These are phyloP conservation scores for Corymbia citriodora DNA, from an alignment of 441 rosid genomes.

Conservation along the genomic window DNA sequence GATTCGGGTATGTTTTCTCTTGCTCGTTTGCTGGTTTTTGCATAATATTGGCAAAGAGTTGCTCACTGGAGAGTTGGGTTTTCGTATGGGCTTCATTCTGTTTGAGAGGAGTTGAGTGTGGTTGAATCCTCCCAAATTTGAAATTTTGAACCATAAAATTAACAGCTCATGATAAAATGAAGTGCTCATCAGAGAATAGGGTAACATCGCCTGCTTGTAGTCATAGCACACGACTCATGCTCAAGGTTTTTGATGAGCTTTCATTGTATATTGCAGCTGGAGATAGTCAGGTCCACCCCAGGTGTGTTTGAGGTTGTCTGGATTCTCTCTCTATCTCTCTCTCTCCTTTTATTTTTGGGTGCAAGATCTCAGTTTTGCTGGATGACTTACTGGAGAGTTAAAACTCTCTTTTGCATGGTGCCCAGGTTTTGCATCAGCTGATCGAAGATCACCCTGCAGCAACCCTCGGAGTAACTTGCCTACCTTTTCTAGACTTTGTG, in stretches of 20 bases:
- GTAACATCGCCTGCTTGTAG: background rate
- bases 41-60: background rate
- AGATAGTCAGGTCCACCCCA: conserved; percentile 50
- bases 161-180: background rate
- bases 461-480: conserved; percentile 40
- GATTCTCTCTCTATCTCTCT: background rate
- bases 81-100: background rate
- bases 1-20: background rate
- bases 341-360: background rate
- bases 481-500: background rate
- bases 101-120: background rate
- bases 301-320: conserved; percentile 46
- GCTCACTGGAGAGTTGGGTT: background rate
- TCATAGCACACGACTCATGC: background rate
- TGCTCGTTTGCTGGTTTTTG: background rate
- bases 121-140: background rate
- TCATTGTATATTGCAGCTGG: conserved; percentile 30
- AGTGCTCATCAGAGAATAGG: background rate
- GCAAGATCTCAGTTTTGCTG: background rate
- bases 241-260: background rate
- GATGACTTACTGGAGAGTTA: background rate
- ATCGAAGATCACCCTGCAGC: conserved; percentile 35
- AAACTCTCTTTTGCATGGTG: background rate
- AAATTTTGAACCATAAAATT: background rate
- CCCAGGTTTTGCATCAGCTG: conserved; percentile 33